Base-by-base conservation (phyloP, 805 yeast species). In the Candida ortonii region DNA sequence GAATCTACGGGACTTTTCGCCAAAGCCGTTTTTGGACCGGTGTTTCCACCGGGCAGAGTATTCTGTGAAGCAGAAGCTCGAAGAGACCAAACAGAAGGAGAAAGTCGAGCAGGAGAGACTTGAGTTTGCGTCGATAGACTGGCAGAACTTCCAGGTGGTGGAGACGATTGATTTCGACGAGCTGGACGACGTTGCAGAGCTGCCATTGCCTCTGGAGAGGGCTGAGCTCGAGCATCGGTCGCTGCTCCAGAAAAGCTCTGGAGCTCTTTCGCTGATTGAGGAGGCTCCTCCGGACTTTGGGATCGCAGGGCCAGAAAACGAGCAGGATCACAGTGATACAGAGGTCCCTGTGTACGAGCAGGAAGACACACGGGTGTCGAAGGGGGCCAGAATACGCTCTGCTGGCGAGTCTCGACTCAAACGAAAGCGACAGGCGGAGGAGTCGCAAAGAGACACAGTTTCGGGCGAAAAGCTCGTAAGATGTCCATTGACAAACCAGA, bases 111-210 rank as follows among this genome's bases (percentile, higher is more conserved):
- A 55, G 28, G 69, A 73, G 24, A 69, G 68, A 38, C 45, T 76
- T 5, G 79, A 73, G 25, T 85, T 71, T 59, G 86, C 89, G 0
- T 73, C 83, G 7, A 79, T 87, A 15, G 88, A 89, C 59, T 90
- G 98, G 98, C 79, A 80, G 36, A 85, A 84, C 43, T 90, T 89
- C 52, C 67, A 70, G 2, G 67, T 85, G 12, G 81, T 85, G 6
- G 86, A 79, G 31, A 76, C 80, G 2, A 67, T 88, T 10, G 77
- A 70, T 30, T 81, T 87, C 45, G 74, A 75, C 11, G 78, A 76
- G 2, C 58, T 74, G 6, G 88, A 80, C 54, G 67, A 70, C 39
- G 73, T 70, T 8, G 68, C 75, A 4, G 81, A 77, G 32, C 60
- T 80, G 32, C 67, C 73, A 1, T 47, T 53, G 7, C 85, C 95